These are phyloP conservation scores for Asterella californica DNA, from an alignment of 225 moss, liverwort and hornwort species.

Conservation along the genomic window DNA sequence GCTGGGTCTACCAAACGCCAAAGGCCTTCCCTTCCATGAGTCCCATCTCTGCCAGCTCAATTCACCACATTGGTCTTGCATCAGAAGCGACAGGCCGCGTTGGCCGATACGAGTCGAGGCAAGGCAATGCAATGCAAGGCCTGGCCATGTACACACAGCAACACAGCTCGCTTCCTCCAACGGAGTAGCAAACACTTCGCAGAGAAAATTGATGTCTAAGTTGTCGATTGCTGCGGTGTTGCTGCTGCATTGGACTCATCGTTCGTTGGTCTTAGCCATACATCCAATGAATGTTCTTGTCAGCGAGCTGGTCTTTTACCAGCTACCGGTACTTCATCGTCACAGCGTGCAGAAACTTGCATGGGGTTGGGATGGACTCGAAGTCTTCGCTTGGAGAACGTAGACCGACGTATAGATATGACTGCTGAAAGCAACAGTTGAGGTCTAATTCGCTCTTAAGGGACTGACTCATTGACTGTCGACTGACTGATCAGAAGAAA, in stretches of 20 bases:
- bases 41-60: background rate
- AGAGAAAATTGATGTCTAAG: background rate
- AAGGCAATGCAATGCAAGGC: no score
- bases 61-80: background rate
- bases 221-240: background rate
- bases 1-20: background rate
- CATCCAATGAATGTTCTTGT: background rate
- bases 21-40: background rate
- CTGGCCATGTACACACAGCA: no score
- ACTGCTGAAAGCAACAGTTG: background rate
- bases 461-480: background rate
- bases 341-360: background rate
- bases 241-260: background rate
- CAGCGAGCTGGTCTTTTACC: background rate
- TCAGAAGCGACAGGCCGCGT: background rate
- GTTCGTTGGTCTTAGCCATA: background rate
- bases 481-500: slow-evolving; percentile 2
- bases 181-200: background rate
- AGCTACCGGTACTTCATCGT: background rate
- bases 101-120: background rate
- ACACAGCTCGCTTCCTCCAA: background rate
- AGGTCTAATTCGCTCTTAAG: no score
- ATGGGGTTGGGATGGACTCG: background rate
- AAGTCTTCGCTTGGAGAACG: background rate
- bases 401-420: background rate